Evolutionary conservation across 352 stramenopile genomes (phyloP).

Genomic region (Phytophthora chlamydospora): DNA sequence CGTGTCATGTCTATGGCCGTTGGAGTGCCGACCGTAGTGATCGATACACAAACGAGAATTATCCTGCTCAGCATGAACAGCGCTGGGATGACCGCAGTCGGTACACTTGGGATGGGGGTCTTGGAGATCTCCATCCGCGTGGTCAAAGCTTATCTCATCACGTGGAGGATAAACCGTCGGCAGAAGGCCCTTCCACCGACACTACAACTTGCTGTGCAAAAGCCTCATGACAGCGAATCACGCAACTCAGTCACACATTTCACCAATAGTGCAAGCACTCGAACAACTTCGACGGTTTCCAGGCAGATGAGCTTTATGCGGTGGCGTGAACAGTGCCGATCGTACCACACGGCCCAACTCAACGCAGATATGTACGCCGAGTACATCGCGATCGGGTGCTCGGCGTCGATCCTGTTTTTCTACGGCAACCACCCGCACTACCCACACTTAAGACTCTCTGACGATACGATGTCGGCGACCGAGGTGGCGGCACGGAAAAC

Average conservation of each 20-base stretch:
- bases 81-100: neutral
- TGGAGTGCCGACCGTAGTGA: constrained; percentile 40
- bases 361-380: constrained; percentile 48
- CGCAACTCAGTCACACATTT: neutral
- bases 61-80: constrained; percentile 31
- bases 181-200: neutral
- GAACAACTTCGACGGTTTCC: no score
- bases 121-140: constrained; percentile 23
- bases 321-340: constrained; percentile 20
- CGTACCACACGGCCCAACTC: constrained; percentile 35
- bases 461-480: no score
- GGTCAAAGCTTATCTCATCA: constrained; percentile 16
- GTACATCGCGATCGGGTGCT: constrained; percentile 50
- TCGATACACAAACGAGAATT: constrained; percentile 49
- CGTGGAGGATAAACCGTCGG: constrained; percentile 5
- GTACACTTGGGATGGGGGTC: constrained; percentile 21
- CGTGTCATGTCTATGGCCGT: constrained; percentile 41
- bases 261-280: neutral
- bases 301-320: constrained; percentile 10
- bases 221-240: neutral
- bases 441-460: no score
- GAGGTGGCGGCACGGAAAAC: no score
- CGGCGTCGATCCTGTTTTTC: constrained; percentile 34
- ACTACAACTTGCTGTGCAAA: no score
- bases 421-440: constrained; percentile 37